A percentile compares a stretch with the other conserved stretches of the same genome.
Conservation (phyloP, 2,329 filamentous ascomycete species). For the Botrytis porri region DNA sequence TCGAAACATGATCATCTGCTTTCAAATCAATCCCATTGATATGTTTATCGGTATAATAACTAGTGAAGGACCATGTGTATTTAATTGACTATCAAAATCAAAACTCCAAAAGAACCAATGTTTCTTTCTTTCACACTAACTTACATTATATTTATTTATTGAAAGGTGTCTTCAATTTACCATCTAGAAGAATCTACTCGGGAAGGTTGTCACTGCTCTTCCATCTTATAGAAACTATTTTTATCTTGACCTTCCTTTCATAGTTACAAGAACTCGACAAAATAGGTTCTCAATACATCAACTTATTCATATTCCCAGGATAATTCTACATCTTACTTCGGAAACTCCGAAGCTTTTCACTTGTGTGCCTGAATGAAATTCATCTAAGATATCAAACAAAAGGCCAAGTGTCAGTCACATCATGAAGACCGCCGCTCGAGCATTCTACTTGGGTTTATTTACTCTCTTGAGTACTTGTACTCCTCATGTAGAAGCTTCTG, state of each 20-base stretch:
- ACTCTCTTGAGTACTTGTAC: constrained; percentile 51
- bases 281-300: constrained; percentile 12
- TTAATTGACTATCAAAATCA: not conserved
- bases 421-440: constrained; percentile 53
- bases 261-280: not conserved
- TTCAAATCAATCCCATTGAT: constrained; percentile 14
- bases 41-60: not conserved
- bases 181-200: not conserved
- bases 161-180: not conserved
- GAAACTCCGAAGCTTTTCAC: not conserved
- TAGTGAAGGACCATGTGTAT: not conserved
- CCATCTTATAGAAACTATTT: not conserved
- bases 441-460: constrained; percentile 62
- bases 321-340: not conserved
- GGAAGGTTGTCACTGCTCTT: not conserved
- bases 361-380: not conserved
- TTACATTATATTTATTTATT: not conserved
- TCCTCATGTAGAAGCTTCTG: constrained; percentile 42
- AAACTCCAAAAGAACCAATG: not conserved
- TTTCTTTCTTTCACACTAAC: no score
- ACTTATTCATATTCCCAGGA: not conserved
- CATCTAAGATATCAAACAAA: constrained; percentile 8
- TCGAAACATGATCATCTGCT: not conserved
- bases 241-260: constrained; percentile 14
- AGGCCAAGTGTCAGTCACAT: constrained; percentile 28